Evolutionary conservation across 345 rosid species (phyloP).

Genomic region (Aquilaria yunnanensis): DNA sequence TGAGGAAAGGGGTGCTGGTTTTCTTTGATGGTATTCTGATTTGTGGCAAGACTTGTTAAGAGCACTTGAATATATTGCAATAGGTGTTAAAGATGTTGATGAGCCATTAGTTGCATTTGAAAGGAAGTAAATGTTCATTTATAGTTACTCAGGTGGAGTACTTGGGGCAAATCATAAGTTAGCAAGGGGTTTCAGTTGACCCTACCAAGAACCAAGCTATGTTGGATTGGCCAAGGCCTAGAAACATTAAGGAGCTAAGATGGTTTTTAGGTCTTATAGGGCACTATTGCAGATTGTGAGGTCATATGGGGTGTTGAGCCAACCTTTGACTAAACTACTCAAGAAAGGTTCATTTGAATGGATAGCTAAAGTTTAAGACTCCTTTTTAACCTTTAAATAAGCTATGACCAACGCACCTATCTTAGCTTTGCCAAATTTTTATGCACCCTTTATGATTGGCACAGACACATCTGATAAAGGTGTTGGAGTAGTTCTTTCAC

Average conservation of each 20-base stretch:
- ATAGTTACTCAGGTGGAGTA: not conserved
- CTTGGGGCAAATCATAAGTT: not conserved
- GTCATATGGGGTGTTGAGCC: not conserved
- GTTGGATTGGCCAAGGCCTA: not conserved
- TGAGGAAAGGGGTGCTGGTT: not conserved
- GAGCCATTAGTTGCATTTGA: not conserved
- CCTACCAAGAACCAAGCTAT: not conserved
- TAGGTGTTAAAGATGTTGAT: not conserved
- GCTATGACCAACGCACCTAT: not conserved
- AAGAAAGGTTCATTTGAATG: not conserved
- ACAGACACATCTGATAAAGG: not conserved
- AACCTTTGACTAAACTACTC: not conserved
- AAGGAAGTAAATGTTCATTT: not conserved
- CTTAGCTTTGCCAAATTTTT: not conserved
- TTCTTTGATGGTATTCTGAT: constrained; percentile 17
- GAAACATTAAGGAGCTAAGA: not conserved
- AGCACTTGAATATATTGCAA: not conserved
- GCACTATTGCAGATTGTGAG: not conserved
- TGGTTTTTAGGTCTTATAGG: not conserved
- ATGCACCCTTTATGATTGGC: not conserved
- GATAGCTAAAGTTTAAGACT: not conserved
- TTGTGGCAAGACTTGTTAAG: not conserved
- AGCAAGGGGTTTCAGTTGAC: not conserved
- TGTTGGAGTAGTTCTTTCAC: not conserved
- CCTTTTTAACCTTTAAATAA: not conserved